A percentile compares a stretch with the other conserved stretches of the same genome.
phyloP scores from a whole-genome alignment of 2,329 filamentous ascomycete species.

The Scytalidium sp. region DNA sequence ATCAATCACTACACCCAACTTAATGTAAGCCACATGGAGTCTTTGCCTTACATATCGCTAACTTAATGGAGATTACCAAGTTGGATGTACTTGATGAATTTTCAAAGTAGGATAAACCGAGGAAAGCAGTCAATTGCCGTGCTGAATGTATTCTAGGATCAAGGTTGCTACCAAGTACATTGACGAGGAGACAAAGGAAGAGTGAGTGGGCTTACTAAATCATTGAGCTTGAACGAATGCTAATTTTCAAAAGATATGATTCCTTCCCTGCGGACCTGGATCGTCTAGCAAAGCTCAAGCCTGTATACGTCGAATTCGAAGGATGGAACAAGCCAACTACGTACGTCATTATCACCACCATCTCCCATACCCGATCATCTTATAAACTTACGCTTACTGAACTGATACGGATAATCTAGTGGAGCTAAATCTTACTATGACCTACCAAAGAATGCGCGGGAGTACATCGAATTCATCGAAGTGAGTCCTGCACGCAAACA shows the following conservation, averaged over 20 bases:
- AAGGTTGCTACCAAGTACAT: constrained; percentile 73
- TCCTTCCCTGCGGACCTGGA: constrained; percentile 64
- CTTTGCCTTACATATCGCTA: constrained; percentile 62
- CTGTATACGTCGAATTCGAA: constrained; percentile 65
- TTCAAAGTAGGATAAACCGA: constrained; percentile 26
- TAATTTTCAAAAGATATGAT: constrained; percentile 41
- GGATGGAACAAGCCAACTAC: constrained; percentile 68
- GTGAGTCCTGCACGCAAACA: constrained; percentile 21
- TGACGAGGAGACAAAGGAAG: constrained; percentile 39
- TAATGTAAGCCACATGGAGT: background rate
- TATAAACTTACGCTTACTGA: background rate
- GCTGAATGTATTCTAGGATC: constrained; percentile 44
- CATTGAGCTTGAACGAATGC: constrained; percentile 12
- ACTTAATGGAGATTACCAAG: constrained; percentile 56
- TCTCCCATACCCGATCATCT: constrained; percentile 22
- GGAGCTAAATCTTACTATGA: constrained; percentile 55
- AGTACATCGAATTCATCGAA: constrained; percentile 63
- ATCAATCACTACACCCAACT: constrained; percentile 12
- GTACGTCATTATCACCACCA: background rate
- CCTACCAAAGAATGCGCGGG: constrained; percentile 60
- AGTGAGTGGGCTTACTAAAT: constrained; percentile 28
- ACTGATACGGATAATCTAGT: background rate
- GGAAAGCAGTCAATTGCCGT: background rate
- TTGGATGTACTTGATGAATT: constrained; percentile 74
- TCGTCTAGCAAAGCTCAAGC: constrained; percentile 55